Evolutionary conservation across 192 early-diverging fungal species (phyloP), one percentile per base, ranked within the genome.

Genomic region (Rhizophagus sp.): DNA sequence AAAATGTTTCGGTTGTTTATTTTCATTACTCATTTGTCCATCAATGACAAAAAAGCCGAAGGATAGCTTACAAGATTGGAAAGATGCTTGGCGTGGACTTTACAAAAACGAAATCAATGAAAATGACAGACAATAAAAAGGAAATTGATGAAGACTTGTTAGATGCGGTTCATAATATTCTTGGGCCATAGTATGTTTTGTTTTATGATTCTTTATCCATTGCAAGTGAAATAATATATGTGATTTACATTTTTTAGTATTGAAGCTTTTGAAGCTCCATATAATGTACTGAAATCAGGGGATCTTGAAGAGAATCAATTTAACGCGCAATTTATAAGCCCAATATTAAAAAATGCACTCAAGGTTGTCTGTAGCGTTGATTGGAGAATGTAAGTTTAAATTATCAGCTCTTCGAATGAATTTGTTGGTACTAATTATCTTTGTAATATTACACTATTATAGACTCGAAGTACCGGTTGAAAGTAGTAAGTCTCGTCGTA

Each of bases 381-480:
- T n/a, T 75, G 76, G 76, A 62, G 76, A 78, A 78, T 67, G 76
- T 67, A 78, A 49, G 76, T 78, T 44, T 34, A 24, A 50, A 78
- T 78, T 78, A 78, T 78, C 33, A 34, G 33, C 33, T 2, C 57
- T 44, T n/a, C n/a, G 27, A 78, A 78, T 24, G 19, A 67, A 78
- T 67, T 66, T 25, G 24, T 36, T 47, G 36, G 65, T 22, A 75
- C 22, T 75, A 62, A 75, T 62, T 75, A 72, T 15, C 25, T 49
- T 75, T 62, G 24, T 67, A 34, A 66, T 19, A 78, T 66, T 78
- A 74, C 27, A 74, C 73, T 74, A n/a, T 74, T 61, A 74, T 61
- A 78, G 76, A 47, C 76, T 78, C 2, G 41, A 78, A 78, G 39
- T 78, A 5, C 64, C 64, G 27, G 17, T 78, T n/a, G 47, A 78